Percentiles rank a stretch among this genome's conserved stretches.
phyloP scores from a whole-genome alignment of 441 rosid genomes.

The Brassica hybrid region DNA sequence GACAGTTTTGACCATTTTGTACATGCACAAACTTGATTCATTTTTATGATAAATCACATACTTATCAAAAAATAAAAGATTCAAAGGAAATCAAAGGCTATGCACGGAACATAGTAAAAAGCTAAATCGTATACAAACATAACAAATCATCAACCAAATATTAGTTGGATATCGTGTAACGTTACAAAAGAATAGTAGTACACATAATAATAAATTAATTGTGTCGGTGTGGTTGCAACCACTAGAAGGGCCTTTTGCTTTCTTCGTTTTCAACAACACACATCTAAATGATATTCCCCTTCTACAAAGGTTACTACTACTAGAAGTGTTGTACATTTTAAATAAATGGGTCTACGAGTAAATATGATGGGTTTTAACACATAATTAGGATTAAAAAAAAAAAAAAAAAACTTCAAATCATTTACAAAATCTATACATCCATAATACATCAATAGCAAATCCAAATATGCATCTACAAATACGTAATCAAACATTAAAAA shows the following conservation, averaged over 20 bases:
- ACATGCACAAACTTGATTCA: no score
- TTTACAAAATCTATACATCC: neutral
- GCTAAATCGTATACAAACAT: conserved; percentile 10
- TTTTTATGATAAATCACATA: no score
- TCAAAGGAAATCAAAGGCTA: conserved; percentile 37
- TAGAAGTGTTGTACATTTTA: neutral
- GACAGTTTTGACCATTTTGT: no score
- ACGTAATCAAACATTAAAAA: neutral
- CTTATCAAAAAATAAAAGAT: neutral
- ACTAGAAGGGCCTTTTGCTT: conserved; percentile 33
- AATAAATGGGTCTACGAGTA: neutral
- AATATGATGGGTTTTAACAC: neutral
- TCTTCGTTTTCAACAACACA: conserved; percentile 25
- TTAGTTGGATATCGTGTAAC: conserved; percentile 33
- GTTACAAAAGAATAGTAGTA: conserved; percentile 19
- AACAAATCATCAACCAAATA: conserved; percentile 25
- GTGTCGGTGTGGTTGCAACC: conserved; percentile 40
- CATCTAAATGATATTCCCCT: conserved; percentile 1
- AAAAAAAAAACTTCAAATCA: neutral
- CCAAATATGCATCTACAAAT: neutral
- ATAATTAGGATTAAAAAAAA: no score
- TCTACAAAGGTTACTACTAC: neutral
- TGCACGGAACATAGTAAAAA: conserved; percentile 31
- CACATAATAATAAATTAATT: conserved; percentile 29
- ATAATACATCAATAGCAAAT: neutral